phyloP scores from a whole-genome alignment of 257 asterid genomes.

The Mentha longifolia region DNA sequence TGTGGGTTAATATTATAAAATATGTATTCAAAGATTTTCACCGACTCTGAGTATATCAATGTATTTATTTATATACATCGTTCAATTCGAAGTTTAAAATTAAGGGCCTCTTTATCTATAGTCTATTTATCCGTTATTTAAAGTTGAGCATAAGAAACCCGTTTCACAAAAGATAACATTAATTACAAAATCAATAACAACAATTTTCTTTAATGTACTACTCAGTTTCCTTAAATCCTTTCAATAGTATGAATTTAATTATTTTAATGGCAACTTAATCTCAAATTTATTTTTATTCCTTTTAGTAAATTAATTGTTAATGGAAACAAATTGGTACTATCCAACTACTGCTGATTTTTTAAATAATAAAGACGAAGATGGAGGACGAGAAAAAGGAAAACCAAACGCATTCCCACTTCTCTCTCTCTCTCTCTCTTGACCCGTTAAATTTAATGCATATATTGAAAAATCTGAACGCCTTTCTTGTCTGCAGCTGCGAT shows the following conservation, averaged over 20 bases:
- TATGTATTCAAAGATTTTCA: not conserved
- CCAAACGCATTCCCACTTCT: slow-evolving; percentile 29
- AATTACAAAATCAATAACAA: not conserved
- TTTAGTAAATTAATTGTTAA: not conserved
- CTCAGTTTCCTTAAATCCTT: not conserved
- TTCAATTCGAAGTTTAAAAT: not conserved
- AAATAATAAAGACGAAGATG: not conserved
- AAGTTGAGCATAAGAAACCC: not conserved
- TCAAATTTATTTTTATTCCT: not conserved
- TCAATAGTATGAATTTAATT: not conserved
- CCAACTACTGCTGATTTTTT: not conserved
- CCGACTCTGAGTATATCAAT: not conserved
- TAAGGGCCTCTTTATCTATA: not conserved
- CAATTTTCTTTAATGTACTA: not conserved
- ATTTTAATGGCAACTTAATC: not conserved
- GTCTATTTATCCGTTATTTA: not conserved
- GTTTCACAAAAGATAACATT: slow-evolving; percentile 1
- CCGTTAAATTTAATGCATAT: slow-evolving; percentile 60
- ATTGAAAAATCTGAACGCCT: slow-evolving; percentile 63
- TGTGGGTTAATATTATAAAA: not conserved
- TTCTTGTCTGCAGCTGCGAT: slow-evolving; percentile 51
- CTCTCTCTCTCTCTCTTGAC: slow-evolving; percentile 45
- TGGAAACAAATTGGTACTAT: not conserved
- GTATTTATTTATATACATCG: not conserved
- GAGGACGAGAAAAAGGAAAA: not conserved